phyloP scores from a whole-genome alignment of 78 protist genomes.

The Dictyostelium discoideum region DNA sequence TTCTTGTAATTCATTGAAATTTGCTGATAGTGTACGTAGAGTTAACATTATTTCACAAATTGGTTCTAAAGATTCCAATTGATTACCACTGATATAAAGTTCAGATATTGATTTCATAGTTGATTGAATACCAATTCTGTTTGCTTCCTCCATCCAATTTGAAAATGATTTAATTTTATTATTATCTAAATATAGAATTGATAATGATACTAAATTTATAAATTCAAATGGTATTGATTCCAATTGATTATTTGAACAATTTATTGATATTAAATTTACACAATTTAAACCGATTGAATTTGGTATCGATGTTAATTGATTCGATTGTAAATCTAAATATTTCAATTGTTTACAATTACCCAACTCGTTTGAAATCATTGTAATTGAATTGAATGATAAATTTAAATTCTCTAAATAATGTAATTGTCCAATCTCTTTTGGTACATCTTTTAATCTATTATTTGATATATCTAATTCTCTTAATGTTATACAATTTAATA shows the following conservation, averaged over 20 bases:
- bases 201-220: neutral
- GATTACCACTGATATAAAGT: neutral
- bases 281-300: neutral
- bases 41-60: neutral
- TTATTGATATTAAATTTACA: neutral
- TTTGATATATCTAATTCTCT: slow-evolving; percentile 16
- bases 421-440: slow-evolving; percentile 28
- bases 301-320: neutral
- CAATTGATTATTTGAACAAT: neutral
- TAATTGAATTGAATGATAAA: neutral
- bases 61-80: neutral
- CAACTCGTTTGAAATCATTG: neutral
- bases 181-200: slow-evolving; percentile 8
- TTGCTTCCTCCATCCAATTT: neutral
- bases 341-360: neutral
- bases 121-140: neutral
- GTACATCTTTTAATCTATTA: neutral
- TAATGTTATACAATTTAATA: neutral
- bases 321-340: neutral
- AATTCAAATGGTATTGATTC: neutral
- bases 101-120: neutral
- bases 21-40: neutral
- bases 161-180: neutral
- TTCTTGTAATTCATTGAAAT: neutral
- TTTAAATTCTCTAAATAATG: neutral